Evolutionary conservation across 2,329 filamentous ascomycete species (phyloP), one percentile per base, ranked within the genome.

Genomic region (Pleoardoris graminearum): DNA sequence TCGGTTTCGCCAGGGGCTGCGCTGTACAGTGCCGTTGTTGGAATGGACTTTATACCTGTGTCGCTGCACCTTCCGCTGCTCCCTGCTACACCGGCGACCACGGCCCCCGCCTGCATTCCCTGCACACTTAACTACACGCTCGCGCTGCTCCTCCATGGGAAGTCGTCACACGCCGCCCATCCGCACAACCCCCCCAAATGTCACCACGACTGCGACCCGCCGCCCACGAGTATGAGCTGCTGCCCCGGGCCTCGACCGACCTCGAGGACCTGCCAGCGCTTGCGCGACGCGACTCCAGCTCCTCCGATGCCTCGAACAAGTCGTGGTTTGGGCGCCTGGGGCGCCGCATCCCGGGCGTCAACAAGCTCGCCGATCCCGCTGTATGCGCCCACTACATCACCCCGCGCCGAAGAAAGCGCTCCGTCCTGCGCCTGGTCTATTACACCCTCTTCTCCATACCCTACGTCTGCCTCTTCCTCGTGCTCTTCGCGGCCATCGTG

Each of bases 401-500:
- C 21, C 70, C 68, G 14, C 67, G 69, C 10, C 64, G 68, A 17
- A 62, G 57, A 41, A 68, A 65, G 49, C 68, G 68, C 37, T 71
- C 68, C 2, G 39, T 69, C 4, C 45, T 70, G 44, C 68, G 69
- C 11, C 50, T 66, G 17, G 39, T 71, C 12, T 71, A 68, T 58
- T 73, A 66, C 62, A 51, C 54, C 10, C 11, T 70, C 48, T 69
- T 71, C 53, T 61, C 61, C 3, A 49, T 72, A 10, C 71, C 70
- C 2, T 72, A 69, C 51, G 46, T 73, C 33, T 54, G 65, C 39
- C 50, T 67, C 30, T 50, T 66, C 41, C 66, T 80, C 4, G 65
- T 79, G 16, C 53, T 80, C 19, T 62, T 80, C 36, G 76, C 75
- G 1, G 76, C 75, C 38, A 68, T 80, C 17, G 77, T 84, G 61